Conservation (phyloP, 768 basidiomycete genomes). For the Termitomyces sp. region DNA sequence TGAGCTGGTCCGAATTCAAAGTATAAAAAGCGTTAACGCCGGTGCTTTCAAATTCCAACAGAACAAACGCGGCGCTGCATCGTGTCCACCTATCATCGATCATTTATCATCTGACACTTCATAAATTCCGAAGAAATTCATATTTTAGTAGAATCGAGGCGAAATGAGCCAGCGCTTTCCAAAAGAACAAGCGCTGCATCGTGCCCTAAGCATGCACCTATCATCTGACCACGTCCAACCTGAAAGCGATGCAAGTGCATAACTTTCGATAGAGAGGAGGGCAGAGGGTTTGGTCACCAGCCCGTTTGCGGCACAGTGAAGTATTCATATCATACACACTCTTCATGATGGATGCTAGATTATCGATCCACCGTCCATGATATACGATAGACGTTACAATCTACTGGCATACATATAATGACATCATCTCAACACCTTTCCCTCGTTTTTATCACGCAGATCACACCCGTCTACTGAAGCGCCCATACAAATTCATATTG, state of each 20-base stretch:
- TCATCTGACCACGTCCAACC: neutral
- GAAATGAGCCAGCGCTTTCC: neutral
- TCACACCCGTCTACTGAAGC: neutral
- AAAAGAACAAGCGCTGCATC: neutral
- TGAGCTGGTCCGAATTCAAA: neutral
- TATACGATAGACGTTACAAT: no score
- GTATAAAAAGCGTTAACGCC: no score
- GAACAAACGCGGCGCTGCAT: neutral
- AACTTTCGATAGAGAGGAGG: neutral
- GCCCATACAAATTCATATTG: neutral
- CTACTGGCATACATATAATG: no score
- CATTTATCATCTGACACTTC: neutral
- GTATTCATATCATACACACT: neutral
- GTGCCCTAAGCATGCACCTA: neutral
- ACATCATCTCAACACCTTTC: neutral
- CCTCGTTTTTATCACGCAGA: neutral
- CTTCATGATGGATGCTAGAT: neutral
- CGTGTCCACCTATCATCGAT: neutral
- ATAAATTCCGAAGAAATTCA: neutral
- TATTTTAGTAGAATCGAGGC: neutral
- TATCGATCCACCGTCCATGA: neutral
- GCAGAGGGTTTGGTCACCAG: neutral
- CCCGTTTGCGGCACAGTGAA: neutral
- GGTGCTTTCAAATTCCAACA: neutral
- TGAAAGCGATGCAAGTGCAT: neutral